These are phyloP conservation scores for Mrakia frigida DNA, from an alignment of 768 basidiomycete genomes.

Conservation along the genomic window DNA sequence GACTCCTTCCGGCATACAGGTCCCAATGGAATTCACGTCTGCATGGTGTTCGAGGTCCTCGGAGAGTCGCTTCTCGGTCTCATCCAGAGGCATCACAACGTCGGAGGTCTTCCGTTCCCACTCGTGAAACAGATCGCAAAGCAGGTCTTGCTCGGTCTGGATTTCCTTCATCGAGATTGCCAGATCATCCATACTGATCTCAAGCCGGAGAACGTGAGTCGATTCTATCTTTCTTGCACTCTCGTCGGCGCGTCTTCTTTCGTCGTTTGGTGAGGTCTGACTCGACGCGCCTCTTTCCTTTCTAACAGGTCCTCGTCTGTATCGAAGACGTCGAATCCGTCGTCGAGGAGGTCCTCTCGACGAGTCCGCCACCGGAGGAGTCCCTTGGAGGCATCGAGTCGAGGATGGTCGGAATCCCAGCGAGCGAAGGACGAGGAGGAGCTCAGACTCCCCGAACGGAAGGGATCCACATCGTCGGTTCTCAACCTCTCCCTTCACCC, in stretches of 20 bases:
- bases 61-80: constrained; percentile 91
- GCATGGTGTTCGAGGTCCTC: constrained; percentile 99
- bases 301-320: constrained; percentile 62
- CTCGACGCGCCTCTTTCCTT: neutral
- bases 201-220: constrained; percentile 86
- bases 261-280: neutral
- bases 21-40: constrained; percentile 93
- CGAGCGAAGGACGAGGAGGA: constrained; percentile 81
- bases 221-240: neutral
- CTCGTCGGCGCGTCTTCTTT: neutral
- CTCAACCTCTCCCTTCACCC: constrained; percentile 78
- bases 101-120: constrained; percentile 85
- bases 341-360: constrained; percentile 74
- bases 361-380: constrained; percentile 49
- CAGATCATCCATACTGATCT: constrained; percentile 97
- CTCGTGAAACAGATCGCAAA: constrained; percentile 95
- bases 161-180: constrained; percentile 96
- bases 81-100: constrained; percentile 93
- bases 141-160: constrained; percentile 87
- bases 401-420: constrained; percentile 83
- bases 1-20: constrained; percentile 97
- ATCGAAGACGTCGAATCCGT: constrained; percentile 97
- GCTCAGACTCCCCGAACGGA: constrained; percentile 90
- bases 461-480: constrained; percentile 77
- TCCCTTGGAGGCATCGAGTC: constrained; percentile 53